These are phyloP conservation scores for Penicillium coffeae DNA, from an alignment of 495 filamentous ascomycete genomes.

Conservation along the genomic window DNA sequence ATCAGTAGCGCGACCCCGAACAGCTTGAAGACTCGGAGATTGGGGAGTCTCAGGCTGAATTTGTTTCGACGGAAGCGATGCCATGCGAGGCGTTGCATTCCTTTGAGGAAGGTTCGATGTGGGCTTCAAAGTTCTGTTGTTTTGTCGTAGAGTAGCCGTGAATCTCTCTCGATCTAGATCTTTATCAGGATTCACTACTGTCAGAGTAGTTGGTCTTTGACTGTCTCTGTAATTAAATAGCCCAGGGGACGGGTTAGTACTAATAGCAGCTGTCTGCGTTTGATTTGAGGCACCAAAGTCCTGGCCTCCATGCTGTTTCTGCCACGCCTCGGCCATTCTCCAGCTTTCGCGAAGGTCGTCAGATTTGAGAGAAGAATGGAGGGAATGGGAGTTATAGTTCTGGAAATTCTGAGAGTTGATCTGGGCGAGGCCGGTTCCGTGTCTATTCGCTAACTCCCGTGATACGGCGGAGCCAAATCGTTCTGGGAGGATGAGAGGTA, in stretches of 20 bases:
- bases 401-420: constrained; percentile 6
- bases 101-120: neutral
- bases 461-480: constrained; percentile 34
- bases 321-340: constrained; percentile 24
- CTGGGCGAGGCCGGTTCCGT: constrained; percentile 23
- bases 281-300: neutral
- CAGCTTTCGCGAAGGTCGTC: constrained; percentile 27
- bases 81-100: neutral
- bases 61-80: neutral
- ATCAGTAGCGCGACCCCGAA: too few relatives aligned
- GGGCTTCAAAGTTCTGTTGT: constrained; percentile 3
- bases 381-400: constrained; percentile 1
- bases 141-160: constrained; percentile 25
- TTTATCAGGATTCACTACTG: neutral
- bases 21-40: neutral
- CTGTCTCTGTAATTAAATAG: neutral
- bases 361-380: constrained; percentile 15
- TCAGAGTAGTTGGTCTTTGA: neutral
- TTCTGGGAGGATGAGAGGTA: constrained; percentile 29
- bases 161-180: constrained; percentile 32
- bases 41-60: neutral
- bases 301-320: constrained; percentile 9
- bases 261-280: neutral
- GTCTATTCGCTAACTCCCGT: constrained; percentile 26
- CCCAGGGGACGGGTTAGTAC: neutral